phyloP scores from a whole-genome alignment of 208 protist species.

The Leishmania turanica region DNA sequence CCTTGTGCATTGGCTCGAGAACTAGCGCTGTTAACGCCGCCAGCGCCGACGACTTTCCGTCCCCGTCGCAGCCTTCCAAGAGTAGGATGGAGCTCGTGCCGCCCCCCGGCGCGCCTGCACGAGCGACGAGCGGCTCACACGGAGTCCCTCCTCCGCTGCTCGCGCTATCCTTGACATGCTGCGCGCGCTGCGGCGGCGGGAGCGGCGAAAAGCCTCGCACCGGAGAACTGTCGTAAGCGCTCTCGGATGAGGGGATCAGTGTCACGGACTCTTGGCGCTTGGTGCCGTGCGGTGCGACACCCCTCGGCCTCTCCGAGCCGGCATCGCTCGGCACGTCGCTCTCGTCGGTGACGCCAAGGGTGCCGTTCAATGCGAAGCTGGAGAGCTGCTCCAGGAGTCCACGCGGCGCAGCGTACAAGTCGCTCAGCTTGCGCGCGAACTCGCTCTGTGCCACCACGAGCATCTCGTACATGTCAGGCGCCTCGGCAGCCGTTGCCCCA shows the following conservation, averaged over 20 bases:
- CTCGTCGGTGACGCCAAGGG: background rate
- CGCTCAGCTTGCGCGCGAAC: conserved; percentile 53
- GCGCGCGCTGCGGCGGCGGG: background rate
- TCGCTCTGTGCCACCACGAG: conserved; percentile 17
- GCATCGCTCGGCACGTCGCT: background rate
- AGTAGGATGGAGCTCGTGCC: conserved; percentile 50
- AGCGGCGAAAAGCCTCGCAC: background rate
- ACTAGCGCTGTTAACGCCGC: conserved; percentile 53
- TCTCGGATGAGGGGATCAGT: background rate
- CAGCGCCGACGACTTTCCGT: conserved; percentile 73
- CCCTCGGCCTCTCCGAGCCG: background rate
- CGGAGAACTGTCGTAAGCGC: background rate
- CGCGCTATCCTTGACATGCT: background rate
- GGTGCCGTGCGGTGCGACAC: background rate
- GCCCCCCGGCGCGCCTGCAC: background rate
- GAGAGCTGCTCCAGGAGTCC: conserved; percentile 61
- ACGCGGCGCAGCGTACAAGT: conserved; percentile 60
- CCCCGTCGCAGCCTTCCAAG: conserved; percentile 63
- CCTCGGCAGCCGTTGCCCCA: background rate
- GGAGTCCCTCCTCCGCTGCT: background rate
- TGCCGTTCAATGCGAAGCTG: conserved; percentile 49
- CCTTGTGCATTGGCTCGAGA: conserved; percentile 18
- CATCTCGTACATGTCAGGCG: conserved; percentile 13
- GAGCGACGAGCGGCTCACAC: background rate
- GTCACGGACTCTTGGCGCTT: background rate